Base-by-base conservation (phyloP, 768 basidiomycete species). In the Postia placenta region DNA sequence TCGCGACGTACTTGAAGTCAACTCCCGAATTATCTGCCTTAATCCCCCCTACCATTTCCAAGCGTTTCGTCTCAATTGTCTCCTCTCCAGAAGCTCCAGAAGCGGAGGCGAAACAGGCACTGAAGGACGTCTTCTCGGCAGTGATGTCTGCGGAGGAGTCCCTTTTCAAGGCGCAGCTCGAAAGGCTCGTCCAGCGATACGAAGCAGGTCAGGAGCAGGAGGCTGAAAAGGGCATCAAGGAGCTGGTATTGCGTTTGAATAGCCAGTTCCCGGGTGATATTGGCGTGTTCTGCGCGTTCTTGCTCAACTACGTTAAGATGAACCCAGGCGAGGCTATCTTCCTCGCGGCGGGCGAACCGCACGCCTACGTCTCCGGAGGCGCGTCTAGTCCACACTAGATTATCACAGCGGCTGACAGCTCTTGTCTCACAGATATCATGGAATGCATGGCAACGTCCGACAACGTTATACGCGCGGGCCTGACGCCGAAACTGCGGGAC, bases 361-460 rank as follows among this genome's bases (percentile, higher is more conserved):
- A 99, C 57, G 96, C 96, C 0, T 99, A 98, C 65, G 76, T 98
- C 45, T 83, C 79, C 33, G 96, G 96, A 64, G 93, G 94, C 92
- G 58, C 54, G 81, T 53, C 24, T 24, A n/a, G 14, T 26, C 24
- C 27, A 26, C 14, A 11, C 23, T 28, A 11, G 19, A 12, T 3
- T 1, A 30, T 26, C 40, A 19, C 45, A 53, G 15, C 25, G 22
- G 28, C 43, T 47, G 25, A 46, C 3, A 17, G 15, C 45, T 35
- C 35, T 42, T 24, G n/a, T 12, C 2, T 25, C 35, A 4, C 59
- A 95, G 95, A 99, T 62, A 94, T 94, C 66, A 92, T 98, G 62
- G 96, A 98, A 63, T 95, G 92, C 71, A 98, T 98, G 94, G 95
- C 95, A 22, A 94, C 94, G 53, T 94, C 92, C 0, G 96, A 99